Percentiles rank a stretch among this genome's conserved stretches.
Evolutionary conservation across 257 asterid species (phyloP).

Genomic region (Solanum paucissectum): DNA sequence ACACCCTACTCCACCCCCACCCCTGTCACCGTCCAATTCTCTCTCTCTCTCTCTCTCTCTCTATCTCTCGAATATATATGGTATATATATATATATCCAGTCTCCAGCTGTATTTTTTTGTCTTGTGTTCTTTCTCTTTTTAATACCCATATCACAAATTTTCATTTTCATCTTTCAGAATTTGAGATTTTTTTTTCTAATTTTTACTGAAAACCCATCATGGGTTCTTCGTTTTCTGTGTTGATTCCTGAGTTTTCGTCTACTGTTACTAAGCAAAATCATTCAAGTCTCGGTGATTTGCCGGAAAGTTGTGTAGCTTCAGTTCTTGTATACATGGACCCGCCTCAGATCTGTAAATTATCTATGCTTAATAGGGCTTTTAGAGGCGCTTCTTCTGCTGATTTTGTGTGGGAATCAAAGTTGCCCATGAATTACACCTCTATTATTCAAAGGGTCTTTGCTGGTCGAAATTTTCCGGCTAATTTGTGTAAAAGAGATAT

Average conservation of each 20-base stretch:
- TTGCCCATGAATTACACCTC: constrained; percentile 54
- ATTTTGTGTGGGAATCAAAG: constrained; percentile 80
- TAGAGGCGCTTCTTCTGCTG: constrained; percentile 71
- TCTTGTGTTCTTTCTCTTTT: not conserved
- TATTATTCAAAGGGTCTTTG: constrained; percentile 46
- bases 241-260: constrained; percentile 5
- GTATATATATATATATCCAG: not conserved
- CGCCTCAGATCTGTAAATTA: constrained; percentile 68
- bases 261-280: constrained; percentile 2
- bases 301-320: constrained; percentile 81
- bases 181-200: not conserved
- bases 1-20: not conserved
- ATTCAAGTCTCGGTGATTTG: constrained; percentile 48
- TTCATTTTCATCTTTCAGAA: not conserved
- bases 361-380: constrained; percentile 62
- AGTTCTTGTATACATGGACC: constrained; percentile 59
- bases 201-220: not conserved
- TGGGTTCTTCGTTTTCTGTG: constrained; percentile 50
- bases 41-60: no score
- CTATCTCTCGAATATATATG: no score
- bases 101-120: not conserved
- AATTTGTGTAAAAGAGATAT: constrained; percentile 46
- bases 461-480: not conserved
- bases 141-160: not conserved
- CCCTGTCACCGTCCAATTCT: not conserved